Percentiles rank a stretch among this genome's conserved stretches.
phyloP scores from a whole-genome alignment of 2,329 filamentous ascomycete genomes.

The Microcera coccophila region DNA sequence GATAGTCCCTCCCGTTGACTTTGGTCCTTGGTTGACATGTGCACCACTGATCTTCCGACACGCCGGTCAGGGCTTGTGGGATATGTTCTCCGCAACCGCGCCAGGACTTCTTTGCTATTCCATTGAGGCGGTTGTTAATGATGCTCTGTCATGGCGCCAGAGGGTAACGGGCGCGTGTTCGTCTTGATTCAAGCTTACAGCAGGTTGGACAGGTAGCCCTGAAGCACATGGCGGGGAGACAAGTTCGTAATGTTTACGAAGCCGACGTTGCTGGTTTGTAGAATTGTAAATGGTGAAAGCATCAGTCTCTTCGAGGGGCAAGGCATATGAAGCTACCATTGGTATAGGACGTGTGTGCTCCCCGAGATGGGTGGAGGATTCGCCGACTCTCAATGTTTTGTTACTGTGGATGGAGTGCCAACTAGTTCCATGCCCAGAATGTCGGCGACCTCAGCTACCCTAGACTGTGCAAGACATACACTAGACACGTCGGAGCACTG shows the following conservation, averaged over 20 bases:
- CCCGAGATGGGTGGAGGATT: background rate
- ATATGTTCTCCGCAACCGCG: conserved; percentile 49
- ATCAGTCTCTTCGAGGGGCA: background rate
- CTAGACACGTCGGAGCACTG: no score
- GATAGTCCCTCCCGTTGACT: conserved; percentile 44
- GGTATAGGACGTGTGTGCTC: background rate
- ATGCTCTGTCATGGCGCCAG: background rate
- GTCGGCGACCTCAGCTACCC: background rate
- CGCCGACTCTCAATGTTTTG: background rate
- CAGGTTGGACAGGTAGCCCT: conserved; percentile 39
- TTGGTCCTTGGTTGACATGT: conserved; percentile 43
- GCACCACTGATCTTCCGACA: conserved; percentile 47
- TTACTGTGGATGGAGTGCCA: background rate
- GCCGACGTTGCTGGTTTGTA: background rate
- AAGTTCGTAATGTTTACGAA: background rate
- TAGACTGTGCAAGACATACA: background rate
- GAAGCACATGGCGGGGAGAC: conserved; percentile 39
- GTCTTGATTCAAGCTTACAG: no score
- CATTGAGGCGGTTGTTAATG: background rate
- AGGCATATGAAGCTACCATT: background rate
- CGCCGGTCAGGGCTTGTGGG: conserved; percentile 39
- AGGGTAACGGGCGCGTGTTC: no score
- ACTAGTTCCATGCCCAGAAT: background rate
- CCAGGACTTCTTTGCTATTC: conserved; percentile 45
- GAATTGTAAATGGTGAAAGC: background rate